Evolutionary conservation across 1,139 yeast species (phyloP), one percentile per base, ranked within the genome.

Genomic region (Magnusiomyces ingens): DNA sequence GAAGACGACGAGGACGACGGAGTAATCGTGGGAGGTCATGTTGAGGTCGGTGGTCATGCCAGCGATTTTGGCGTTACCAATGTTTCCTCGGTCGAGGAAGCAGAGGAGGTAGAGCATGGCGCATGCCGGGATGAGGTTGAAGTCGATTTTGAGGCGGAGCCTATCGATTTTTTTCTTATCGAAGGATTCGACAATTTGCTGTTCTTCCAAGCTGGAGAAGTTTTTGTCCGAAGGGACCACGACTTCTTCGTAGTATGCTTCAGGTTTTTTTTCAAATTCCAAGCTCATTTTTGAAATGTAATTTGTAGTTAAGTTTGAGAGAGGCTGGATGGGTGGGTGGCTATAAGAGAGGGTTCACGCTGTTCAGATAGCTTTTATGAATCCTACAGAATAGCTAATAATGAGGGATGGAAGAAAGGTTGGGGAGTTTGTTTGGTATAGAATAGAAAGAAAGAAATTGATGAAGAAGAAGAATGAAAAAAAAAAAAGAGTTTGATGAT

Each of bases 1-100:
- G 51, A 82, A 71, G 54, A 82, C 75, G 22, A 83, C 75, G 58
- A 80, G 75, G 62, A 78, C 72, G 4, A 80, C 78, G 63, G 80
- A 80, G 64, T 78, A 81, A 62, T 81, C 77, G 49, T 70, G 67
- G 1, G 81, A 79, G 10, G 65, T 62, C 54, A 82, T 68, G 10
- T 76, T 72, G 50, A 82, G 68, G 58, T 81, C 85, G 44, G 73
- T 72, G 64, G 78, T 81, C 53, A 82, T 67, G 2, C 81, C 80
- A 52, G 81, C 84, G 32, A 80, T 68, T 60, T 82, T 74, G 0
- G 86, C 85, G 54, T 79, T 73, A 10, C 84, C 84, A 58, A 82
- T 78, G 62, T 80, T 80, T 62, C 79, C 79, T 61, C 85, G 68
- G 65, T 82, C 87, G 59, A 82, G 67, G 62, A 80, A 80, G 65